phyloP scores from a whole-genome alignment of 352 stramenopile species.

The Phytophthora multivora region DNA sequence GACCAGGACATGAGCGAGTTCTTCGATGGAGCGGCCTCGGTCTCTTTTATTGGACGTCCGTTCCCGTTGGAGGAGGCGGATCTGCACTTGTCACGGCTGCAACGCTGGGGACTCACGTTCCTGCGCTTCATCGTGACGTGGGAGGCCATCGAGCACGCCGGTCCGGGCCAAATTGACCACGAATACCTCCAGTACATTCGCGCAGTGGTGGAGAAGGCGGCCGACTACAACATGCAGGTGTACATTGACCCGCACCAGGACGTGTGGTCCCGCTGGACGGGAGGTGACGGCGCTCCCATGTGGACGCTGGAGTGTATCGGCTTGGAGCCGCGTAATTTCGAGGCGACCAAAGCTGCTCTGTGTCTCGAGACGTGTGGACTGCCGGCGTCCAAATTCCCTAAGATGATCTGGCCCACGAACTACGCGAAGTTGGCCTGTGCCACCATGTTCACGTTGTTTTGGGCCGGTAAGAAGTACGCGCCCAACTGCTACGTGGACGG shows the following conservation, averaged over 20 bases:
- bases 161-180: constrained; percentile 79
- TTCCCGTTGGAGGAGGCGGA: constrained; percentile 86
- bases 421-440: constrained; percentile 86
- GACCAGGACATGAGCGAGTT: constrained; percentile 38
- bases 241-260: constrained; percentile 92
- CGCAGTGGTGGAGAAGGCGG: constrained; percentile 60
- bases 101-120: constrained; percentile 81
- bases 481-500: constrained; percentile 70
- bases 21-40: constrained; percentile 50
- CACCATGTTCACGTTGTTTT: constrained; percentile 93
- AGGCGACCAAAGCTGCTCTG: constrained; percentile 66
- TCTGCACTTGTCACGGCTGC: constrained; percentile 72
- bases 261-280: constrained; percentile 88
- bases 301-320: constrained; percentile 87
- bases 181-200: constrained; percentile 85
- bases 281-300: constrained; percentile 85
- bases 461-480: constrained; percentile 66
- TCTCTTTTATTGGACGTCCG: constrained; percentile 73
- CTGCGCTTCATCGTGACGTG: constrained; percentile 88
- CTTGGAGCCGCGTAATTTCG: constrained; percentile 77
- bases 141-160: constrained; percentile 89
- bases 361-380: constrained; percentile 60
- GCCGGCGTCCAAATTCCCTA: constrained; percentile 56
- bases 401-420: constrained; percentile 93
- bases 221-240: constrained; percentile 66